These are phyloP conservation scores for Cladosporium oxysporum DNA, from an alignment of 2,329 filamentous ascomycete genomes.

Conservation along the genomic window DNA sequence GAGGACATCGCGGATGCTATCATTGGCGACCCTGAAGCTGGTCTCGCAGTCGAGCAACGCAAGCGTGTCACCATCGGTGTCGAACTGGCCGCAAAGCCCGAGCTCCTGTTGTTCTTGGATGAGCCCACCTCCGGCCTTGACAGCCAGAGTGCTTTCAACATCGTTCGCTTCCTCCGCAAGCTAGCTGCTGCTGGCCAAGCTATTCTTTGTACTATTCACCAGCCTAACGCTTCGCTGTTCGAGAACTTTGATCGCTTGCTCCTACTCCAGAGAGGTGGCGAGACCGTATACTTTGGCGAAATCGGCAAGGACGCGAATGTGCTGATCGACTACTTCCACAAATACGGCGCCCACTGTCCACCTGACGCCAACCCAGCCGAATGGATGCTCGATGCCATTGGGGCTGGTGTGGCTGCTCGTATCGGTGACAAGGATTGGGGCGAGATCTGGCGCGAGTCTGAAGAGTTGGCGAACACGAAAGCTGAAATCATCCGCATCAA, in stretches of 20 bases:
- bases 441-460: conserved; percentile 73
- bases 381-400: conserved; percentile 85
- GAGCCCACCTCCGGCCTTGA: conserved; percentile 77
- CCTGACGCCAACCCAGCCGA: conserved; percentile 61
- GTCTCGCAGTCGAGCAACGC: conserved; percentile 66
- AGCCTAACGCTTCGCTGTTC: conserved; percentile 82
- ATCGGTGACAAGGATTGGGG: conserved; percentile 77
- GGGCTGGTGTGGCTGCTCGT: conserved; percentile 70
- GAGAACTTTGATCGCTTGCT: conserved; percentile 85
- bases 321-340: conserved; percentile 60
- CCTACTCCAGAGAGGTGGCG: conserved; percentile 74
- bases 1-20: conserved; percentile 67
- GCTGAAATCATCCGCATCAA: conserved; percentile 68
- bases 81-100: conserved; percentile 64
- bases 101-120: conserved; percentile 75
- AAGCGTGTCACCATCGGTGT: conserved; percentile 67
- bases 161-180: conserved; percentile 75
- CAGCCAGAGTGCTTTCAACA: conserved; percentile 72
- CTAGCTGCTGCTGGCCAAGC: conserved; percentile 79
- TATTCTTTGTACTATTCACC: conserved; percentile 88
- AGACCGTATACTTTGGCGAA: conserved; percentile 83
- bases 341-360: conserved; percentile 54
- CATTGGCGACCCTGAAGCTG: conserved; percentile 61
- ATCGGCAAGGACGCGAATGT: conserved; percentile 73
- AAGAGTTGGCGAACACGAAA: conserved; percentile 69